Evolutionary conservation across 345 rosid genomes (phyloP).

Genomic region (Erysimum cheiranthoides): DNA sequence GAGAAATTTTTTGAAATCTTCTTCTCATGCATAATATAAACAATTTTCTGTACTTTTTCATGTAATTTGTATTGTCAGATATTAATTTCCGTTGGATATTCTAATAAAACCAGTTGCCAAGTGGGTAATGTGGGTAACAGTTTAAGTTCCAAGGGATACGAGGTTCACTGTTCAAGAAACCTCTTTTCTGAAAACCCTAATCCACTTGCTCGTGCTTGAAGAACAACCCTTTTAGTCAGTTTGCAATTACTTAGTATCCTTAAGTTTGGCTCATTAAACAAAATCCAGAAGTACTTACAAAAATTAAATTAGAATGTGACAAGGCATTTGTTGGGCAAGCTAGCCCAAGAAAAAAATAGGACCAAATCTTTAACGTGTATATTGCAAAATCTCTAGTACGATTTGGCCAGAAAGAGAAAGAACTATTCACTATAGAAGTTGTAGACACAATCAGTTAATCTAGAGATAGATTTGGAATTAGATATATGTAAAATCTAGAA

Average conservation of each 20-base stretch:
- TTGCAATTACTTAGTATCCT: slow-evolving; percentile 2
- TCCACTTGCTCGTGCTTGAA: slow-evolving; percentile 44
- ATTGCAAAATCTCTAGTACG: slow-evolving; percentile 38
- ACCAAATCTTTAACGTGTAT: slow-evolving; percentile 28
- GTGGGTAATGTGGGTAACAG: slow-evolving; percentile 23
- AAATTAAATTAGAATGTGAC: slow-evolving; percentile 13
- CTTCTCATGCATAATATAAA: not conserved
- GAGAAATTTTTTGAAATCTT: not conserved
- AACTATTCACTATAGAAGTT: slow-evolving; percentile 28
- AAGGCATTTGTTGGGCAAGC: not conserved
- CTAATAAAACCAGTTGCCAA: slow-evolving; percentile 8
- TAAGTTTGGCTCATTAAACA: not conserved
- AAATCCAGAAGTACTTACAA: not conserved
- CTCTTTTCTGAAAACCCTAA: slow-evolving; percentile 41
- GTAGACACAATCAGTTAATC: slow-evolving; percentile 8
- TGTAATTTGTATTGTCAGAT: not conserved
- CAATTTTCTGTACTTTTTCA: not conserved
- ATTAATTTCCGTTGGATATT: not conserved
- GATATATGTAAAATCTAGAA: not conserved
- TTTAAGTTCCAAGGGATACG: slow-evolving; percentile 45
- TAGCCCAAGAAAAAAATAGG: not conserved
- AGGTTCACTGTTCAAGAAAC: slow-evolving; percentile 42
- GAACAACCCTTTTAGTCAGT: slow-evolving; percentile 22
- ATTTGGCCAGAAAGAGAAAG: slow-evolving; percentile 28
- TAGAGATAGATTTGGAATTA: slow-evolving; percentile 20